Percentiles rank a stretch among this genome's conserved stretches.
phyloP scores from a whole-genome alignment of 139 green algal species.

The Desmodesmus armatus region DNA sequence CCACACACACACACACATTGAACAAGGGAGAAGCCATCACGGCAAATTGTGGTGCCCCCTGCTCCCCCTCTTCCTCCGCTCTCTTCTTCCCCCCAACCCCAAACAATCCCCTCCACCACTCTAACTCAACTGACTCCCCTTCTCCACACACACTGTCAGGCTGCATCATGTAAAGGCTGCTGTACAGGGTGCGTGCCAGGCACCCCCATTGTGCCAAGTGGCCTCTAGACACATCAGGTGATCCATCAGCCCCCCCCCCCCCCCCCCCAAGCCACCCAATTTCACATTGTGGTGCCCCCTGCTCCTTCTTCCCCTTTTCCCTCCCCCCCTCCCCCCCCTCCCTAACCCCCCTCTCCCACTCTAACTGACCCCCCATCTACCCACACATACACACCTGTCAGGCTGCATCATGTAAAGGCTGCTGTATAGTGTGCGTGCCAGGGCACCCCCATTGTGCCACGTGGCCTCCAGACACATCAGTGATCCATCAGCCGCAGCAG shows the following conservation, averaged over 20 bases:
- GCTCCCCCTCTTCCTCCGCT: too few relatives aligned
- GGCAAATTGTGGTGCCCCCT: too few relatives aligned
- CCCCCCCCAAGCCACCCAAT: too few relatives aligned
- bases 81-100: too few relatives aligned
- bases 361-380: neutral
- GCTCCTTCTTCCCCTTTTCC: too few relatives aligned
- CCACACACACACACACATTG: neutral
- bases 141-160: conserved; percentile 45
- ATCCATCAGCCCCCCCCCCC: conserved; percentile 67
- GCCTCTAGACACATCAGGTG: conserved; percentile 72
- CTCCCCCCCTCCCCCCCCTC: neutral
- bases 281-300: too few relatives aligned
- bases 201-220: conserved; percentile 78
- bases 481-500: conserved; percentile 67
- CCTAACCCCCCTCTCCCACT: too few relatives aligned
- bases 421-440: conserved; percentile 88
- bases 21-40: too few relatives aligned
- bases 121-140: neutral
- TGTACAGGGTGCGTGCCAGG: conserved; percentile 89
- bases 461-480: conserved; percentile 73
- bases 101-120: too few relatives aligned
- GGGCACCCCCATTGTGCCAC: conserved; percentile 77
- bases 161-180: conserved; percentile 88
- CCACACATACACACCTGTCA: conserved; percentile 56
- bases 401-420: conserved; percentile 88